Evolutionary conservation across 352 stramenopile genomes (phyloP).

Genomic region (Pythium myriotylum): DNA sequence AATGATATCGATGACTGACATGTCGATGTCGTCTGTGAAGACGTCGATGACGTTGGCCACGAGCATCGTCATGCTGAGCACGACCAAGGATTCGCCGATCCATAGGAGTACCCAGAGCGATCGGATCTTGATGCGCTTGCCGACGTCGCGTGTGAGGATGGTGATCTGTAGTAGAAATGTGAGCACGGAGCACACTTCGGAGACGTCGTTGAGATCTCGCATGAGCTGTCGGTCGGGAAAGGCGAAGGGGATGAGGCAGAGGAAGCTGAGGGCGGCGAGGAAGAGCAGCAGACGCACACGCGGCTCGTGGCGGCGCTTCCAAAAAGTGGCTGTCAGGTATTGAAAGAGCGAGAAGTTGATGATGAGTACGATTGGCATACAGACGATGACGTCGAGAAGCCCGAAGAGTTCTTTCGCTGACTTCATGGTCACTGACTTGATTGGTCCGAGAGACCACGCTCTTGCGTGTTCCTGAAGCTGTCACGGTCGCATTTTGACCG

Average conservation of each 20-base stretch:
- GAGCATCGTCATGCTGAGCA: conserved; percentile 4
- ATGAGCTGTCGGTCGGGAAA: conserved; percentile 9
- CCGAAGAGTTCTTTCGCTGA: not conserved
- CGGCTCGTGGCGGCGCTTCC: conserved; percentile 1
- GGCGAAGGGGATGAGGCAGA: conserved; percentile 14
- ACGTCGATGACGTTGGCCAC: conserved; percentile 21
- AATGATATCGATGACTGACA: conserved; percentile 14
- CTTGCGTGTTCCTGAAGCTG: too few species aligned
- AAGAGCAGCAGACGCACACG: conserved; percentile 12
- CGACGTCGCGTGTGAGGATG: conserved; percentile 34
- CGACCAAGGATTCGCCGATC: conserved; percentile 19
- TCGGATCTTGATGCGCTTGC: conserved; percentile 29
- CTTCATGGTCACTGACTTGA: too few species aligned
- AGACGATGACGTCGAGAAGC: conserved; percentile 4
- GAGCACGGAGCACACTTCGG: conserved; percentile 32
- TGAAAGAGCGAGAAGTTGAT: conserved; percentile 39
- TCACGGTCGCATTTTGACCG: too few species aligned
- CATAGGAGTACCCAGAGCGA: conserved; percentile 18
- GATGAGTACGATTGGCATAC: conserved; percentile 22
- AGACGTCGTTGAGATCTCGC: conserved; percentile 33
- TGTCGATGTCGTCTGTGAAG: conserved; percentile 10
- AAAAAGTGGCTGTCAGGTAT: conserved; percentile 28
- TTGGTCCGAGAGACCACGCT: too few species aligned
- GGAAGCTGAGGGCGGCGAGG: not conserved
- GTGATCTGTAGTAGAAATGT: conserved; percentile 45